Evolutionary conservation across 176 grass and related monocot genomes (phyloP).

Genomic region (Pontederia paniculata): DNA sequence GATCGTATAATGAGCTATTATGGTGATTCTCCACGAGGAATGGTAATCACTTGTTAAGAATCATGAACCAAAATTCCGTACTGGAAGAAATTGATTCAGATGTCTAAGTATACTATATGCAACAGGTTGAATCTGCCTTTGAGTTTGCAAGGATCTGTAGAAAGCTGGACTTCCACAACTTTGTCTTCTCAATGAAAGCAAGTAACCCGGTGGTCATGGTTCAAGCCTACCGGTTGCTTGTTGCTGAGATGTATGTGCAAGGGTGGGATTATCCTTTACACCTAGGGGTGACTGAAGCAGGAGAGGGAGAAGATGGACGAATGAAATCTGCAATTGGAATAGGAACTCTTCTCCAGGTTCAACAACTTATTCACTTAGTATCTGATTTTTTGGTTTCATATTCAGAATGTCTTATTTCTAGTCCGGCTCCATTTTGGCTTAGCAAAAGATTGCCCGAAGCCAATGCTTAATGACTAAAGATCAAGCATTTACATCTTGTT

Average conservation of each 20-base stretch:
- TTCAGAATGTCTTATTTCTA: too few relatives aligned
- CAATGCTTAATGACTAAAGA: too few relatives aligned
- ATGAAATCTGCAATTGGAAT: constrained; percentile 99
- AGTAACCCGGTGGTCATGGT: constrained; percentile 98
- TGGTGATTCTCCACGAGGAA: constrained; percentile 97
- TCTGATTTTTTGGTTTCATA: neutral
- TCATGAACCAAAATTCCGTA: constrained; percentile 7
- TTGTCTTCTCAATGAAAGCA: constrained; percentile 99
- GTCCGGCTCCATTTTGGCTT: too few relatives aligned
- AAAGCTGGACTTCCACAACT: constrained; percentile 89
- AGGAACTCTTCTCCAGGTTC: constrained; percentile 95
- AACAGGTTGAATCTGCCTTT: constrained; percentile 95
- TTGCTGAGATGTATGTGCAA: constrained; percentile 93
- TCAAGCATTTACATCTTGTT: too few relatives aligned
- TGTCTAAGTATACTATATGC: neutral
- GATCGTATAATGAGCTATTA: constrained; percentile 99
- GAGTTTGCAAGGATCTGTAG: constrained; percentile 97
- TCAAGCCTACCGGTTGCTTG: constrained; percentile 89
- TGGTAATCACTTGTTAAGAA: constrained; percentile 44
- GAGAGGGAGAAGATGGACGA: constrained; percentile 95
- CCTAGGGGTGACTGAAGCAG: constrained; percentile 95
- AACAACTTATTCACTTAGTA: neutral
- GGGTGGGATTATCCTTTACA: constrained; percentile 99
- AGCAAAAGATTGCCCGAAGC: too few relatives aligned
- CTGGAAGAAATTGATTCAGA: neutral